phyloP scores from a whole-genome alignment of 2,329 filamentous ascomycete species.

The Phyllosticta paracitricarpa region DNA sequence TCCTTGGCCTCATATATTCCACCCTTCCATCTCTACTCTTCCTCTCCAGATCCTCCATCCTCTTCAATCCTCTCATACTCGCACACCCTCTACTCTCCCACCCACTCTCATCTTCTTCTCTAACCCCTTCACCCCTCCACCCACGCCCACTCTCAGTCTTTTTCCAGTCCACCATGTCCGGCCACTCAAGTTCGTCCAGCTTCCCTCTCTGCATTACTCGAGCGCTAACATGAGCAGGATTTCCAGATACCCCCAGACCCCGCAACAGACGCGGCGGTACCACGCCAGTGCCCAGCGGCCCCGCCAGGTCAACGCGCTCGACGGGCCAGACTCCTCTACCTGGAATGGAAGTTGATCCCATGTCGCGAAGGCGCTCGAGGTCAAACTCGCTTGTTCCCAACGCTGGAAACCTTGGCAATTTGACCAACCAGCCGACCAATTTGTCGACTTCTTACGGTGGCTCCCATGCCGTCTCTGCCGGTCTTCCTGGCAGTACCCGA shows the following conservation, averaged over 20 bases:
- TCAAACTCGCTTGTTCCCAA: background rate
- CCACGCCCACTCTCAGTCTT: background rate
- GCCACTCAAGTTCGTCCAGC: background rate
- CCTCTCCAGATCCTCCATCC: background rate
- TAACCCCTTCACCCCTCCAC: background rate
- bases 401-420: background rate
- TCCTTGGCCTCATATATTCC: background rate
- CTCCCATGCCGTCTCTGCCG: background rate
- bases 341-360: background rate
- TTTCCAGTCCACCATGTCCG: background rate
- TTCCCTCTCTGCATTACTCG: background rate
- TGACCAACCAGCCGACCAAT: background rate
- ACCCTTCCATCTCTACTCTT: background rate
- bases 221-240: background rate
- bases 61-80: background rate
- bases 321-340: background rate
- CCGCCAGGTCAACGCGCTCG: background rate
- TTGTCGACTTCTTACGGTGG: background rate
- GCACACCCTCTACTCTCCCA: too few species aligned
- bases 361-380: background rate
- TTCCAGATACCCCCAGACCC: background rate
- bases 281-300: background rate
- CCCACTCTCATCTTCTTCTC: background rate
- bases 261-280: background rate
- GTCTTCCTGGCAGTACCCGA: background rate